Conservation (phyloP, 768 basidiomycete genomes). For the Suillus subluteus region DNA sequence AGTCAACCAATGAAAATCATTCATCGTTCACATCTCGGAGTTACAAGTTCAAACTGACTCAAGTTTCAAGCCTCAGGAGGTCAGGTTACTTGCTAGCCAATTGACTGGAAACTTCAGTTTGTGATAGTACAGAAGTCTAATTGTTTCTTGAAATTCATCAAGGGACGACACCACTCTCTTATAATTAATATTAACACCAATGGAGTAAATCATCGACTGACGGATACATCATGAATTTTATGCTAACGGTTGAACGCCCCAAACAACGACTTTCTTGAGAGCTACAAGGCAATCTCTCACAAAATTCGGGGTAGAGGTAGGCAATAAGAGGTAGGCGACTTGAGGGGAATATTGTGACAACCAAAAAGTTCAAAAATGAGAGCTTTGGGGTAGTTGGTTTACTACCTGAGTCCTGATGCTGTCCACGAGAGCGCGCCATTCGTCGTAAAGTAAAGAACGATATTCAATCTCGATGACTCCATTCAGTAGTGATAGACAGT, state of each 20-base stretch:
- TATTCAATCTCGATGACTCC: not conserved
- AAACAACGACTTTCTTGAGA: not conserved
- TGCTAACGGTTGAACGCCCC: not conserved
- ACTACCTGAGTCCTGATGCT: not conserved
- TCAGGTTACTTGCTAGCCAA: too few species aligned
- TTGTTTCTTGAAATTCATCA: slow-evolving; percentile 3
- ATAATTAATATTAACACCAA: not conserved
- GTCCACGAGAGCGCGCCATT: not conserved
- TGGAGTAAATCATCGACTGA: not conserved
- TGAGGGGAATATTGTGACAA: not conserved
- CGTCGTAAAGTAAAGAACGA: not conserved
- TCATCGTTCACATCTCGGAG: too few species aligned
- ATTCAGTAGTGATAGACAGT: not conserved
- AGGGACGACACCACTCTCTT: not conserved
- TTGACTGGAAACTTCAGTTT: not conserved
- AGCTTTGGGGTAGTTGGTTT: not conserved
- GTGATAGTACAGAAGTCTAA: not conserved
- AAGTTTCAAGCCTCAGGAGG: too few species aligned
- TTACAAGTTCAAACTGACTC: too few species aligned
- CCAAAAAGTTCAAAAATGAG: not conserved
- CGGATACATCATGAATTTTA: too few species aligned
- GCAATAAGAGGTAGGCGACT: not conserved
- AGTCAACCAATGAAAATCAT: too few species aligned
- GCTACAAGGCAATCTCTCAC: not conserved
- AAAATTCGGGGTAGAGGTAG: not conserved